A percentile compares a stretch with the other conserved stretches of the same genome.
Evolutionary conservation across 2,329 filamentous ascomycete species (phyloP).

Genomic region (Lecanicillium sp.): DNA sequence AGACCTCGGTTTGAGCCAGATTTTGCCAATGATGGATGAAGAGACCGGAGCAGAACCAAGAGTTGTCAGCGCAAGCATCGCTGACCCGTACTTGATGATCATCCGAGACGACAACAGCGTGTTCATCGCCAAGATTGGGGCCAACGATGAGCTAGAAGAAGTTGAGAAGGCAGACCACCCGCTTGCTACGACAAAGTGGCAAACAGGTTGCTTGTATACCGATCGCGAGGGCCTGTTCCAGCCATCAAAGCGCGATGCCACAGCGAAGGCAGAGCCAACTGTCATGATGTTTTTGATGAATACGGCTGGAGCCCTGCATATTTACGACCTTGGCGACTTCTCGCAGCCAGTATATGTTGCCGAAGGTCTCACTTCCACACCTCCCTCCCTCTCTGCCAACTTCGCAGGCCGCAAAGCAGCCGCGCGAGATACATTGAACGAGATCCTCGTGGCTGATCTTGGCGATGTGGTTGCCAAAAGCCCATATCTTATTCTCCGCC

Average conservation of each 20-base stretch:
- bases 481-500: slow-evolving; percentile 78
- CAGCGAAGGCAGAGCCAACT: slow-evolving; percentile 36
- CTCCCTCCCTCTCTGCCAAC: slow-evolving; percentile 67
- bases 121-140: slow-evolving; percentile 70
- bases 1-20: slow-evolving; percentile 86
- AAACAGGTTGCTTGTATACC: slow-evolving; percentile 77
- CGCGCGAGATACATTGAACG: slow-evolving; percentile 65
- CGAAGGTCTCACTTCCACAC: slow-evolving; percentile 71
- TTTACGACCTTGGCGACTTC: slow-evolving; percentile 72
- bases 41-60: slow-evolving; percentile 76
- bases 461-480: slow-evolving; percentile 65
- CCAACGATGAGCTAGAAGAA: slow-evolving; percentile 77
- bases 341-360: slow-evolving; percentile 65
- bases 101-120: slow-evolving; percentile 78
- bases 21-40: slow-evolving; percentile 88
- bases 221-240: slow-evolving; percentile 55
- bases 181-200: slow-evolving; percentile 62
- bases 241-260: slow-evolving; percentile 33
- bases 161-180: slow-evolving; percentile 57
- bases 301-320: slow-evolving; percentile 65
- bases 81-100: slow-evolving; percentile 78
- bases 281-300: slow-evolving; percentile 73
- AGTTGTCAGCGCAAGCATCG: slow-evolving; percentile 74
- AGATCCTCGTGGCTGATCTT: slow-evolving; percentile 78
- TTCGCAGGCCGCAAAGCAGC: slow-evolving; percentile 63